Evolutionary conservation across 345 rosid species (phyloP), one percentile per base, ranked within the genome.

Genomic region (Ceriops decandra): DNA sequence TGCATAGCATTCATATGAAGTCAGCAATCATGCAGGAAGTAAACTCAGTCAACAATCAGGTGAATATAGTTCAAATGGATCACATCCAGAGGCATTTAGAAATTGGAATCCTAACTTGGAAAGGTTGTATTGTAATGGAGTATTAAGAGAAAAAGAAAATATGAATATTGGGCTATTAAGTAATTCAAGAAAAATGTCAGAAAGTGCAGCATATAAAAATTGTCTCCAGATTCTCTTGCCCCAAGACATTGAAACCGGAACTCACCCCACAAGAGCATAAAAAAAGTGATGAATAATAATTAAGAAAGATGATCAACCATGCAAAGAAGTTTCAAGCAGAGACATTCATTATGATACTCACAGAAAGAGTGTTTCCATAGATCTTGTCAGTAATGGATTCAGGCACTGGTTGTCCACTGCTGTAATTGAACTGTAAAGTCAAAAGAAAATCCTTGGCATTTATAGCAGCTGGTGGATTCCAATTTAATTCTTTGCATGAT

Each of bases 401-500:
- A 27, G 95, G 99, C 46, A 95, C 96, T 47, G 97, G 97, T 80
- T 95, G 95, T 64, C 97, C 96, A 47, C 99, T 95, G 87, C 82
- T 88, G 87, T 88, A 89, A 64, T 91, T 95, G 77, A 95, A 95
- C 95, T 91, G 83, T 75, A 66, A 73, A 72, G 74, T 31, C 28
- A 63, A 52, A 16, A 54, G 47, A 72, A 69, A 51, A 2, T 20
- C 10, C 13, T 21, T 36, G 42, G 27, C 38, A 68, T 32, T 61
- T 73, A 66, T 42, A 38, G 30, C 49, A 78, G 51, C 52, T 9
- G 49, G 11, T 8, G 0, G 28, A 66, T 59, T 57, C 46, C 58
- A 21, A 58, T 1, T 9, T 53, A 53, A 53, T 22, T 53, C 57
- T 52, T 57, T 11, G 49, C 32, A 32, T 46, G 26, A 17, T 31